These are phyloP conservation scores for Limtongia smithiae DNA, from an alignment of 805 yeast genomes.

Conservation along the genomic window DNA sequence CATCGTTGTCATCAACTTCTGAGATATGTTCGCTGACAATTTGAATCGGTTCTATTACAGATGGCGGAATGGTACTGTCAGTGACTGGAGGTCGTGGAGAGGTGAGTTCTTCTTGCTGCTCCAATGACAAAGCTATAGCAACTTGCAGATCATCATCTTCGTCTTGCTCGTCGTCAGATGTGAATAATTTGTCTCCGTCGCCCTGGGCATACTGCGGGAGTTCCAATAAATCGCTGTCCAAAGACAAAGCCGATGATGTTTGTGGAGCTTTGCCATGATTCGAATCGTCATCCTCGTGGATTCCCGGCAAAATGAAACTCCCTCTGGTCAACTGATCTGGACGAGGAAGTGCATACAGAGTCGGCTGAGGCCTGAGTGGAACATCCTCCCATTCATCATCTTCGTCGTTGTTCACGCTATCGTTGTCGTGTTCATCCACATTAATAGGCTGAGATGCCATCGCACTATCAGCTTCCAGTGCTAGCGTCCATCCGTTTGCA, in stretches of 20 bases:
- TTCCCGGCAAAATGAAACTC: constrained; percentile 14
- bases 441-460: constrained; percentile 12
- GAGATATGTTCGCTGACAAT: too few species aligned
- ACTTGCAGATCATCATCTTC: constrained; percentile 21
- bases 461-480: constrained; percentile 25
- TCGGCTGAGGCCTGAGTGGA: constrained; percentile 33
- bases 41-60: too few species aligned
- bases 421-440: constrained; percentile 34
- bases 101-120: neutral
- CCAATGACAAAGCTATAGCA: constrained; percentile 18
- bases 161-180: neutral
- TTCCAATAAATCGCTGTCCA: constrained; percentile 1
- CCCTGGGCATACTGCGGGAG: constrained; percentile 14
- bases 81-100: neutral
- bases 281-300: constrained; percentile 1
- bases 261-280: neutral
- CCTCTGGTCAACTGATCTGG: constrained; percentile 14
- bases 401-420: constrained; percentile 42
- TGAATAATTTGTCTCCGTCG: neutral
- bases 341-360: constrained; percentile 3
- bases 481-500: constrained; percentile 41
- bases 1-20: too few species aligned
- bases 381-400: constrained; percentile 75
- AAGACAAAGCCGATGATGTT: too few species aligned
- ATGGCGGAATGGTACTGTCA: neutral